phyloP scores from a whole-genome alignment of 768 basidiomycete species.

The Boletus bicolor region DNA sequence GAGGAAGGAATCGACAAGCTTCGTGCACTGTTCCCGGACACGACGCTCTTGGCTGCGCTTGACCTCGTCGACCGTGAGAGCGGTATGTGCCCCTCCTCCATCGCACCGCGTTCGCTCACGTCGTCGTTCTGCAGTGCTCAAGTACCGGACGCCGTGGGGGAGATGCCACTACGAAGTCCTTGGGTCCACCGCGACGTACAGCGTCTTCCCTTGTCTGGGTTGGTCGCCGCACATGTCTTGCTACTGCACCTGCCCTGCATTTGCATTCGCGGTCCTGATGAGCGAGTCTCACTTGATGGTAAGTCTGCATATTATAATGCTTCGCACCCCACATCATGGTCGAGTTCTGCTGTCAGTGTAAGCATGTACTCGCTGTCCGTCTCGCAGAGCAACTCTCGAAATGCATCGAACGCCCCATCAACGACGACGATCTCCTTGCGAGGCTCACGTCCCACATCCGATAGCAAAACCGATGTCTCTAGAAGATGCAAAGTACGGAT shows the following conservation, averaged over 20 bases:
- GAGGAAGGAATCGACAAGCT: constrained; percentile 58
- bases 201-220: constrained; percentile 49
- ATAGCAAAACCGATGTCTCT: constrained; percentile 4
- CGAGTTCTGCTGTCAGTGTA: constrained; percentile 52
- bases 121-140: constrained; percentile 47
- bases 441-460: constrained; percentile 17
- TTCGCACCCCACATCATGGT: neutral
- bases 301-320: constrained; percentile 7
- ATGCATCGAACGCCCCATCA: constrained; percentile 48
- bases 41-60: constrained; percentile 62
- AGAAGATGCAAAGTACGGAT: constrained; percentile 4
- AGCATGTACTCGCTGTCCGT: constrained; percentile 68
- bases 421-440: constrained; percentile 46
- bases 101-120: neutral
- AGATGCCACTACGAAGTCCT: constrained; percentile 63
- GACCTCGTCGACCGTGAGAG: constrained; percentile 72
- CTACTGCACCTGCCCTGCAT: constrained; percentile 78
- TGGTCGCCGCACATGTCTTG: constrained; percentile 40
- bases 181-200: constrained; percentile 61
- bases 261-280: constrained; percentile 59
- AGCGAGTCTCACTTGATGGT: constrained; percentile 66
- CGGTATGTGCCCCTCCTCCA: constrained; percentile 40
- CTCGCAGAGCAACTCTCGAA: constrained; percentile 54
- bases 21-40: constrained; percentile 57
- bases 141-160: constrained; percentile 55